A percentile compares a stretch with the other conserved stretches of the same genome.
Conservation (phyloP, 495 filamentous ascomycete genomes). For the Evernia prunastri region DNA sequence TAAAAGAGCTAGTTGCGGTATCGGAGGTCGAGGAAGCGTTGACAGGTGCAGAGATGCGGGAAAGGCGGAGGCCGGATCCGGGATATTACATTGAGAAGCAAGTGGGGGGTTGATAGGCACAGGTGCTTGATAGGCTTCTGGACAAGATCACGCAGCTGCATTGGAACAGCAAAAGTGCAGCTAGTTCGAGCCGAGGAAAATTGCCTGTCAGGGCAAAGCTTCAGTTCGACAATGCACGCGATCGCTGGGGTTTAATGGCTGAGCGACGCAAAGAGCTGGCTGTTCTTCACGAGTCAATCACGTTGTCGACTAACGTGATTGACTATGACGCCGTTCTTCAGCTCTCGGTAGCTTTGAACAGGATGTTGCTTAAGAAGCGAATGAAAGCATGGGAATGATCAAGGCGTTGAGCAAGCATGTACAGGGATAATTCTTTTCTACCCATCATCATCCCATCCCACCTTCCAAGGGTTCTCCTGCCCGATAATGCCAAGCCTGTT, state of each 20-base stretch:
- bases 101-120: slow-evolving; percentile 15
- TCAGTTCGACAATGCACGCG: neutral
- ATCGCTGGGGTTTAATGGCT: neutral
- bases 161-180: neutral
- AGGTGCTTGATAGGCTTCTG: neutral
- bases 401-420: neutral
- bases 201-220: neutral
- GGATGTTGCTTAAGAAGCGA: neutral
- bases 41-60: slow-evolving; percentile 65
- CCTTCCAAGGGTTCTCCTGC: no score
- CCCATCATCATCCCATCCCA: no score
- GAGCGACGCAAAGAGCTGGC: neutral
- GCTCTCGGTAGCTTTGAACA: neutral
- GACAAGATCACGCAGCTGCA: neutral
- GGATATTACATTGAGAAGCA: slow-evolving; percentile 80
- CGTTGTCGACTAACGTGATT: neutral
- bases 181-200: neutral
- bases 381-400: neutral
- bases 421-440: neutral
- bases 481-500: neutral
- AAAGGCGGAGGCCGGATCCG: slow-evolving; percentile 67
- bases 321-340: neutral
- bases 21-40: slow-evolving; percentile 69
- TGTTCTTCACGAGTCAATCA: neutral
- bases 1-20: slow-evolving; percentile 91